Base-by-base conservation (phyloP, 441 rosid species). In the Pelargonium fulgidum region DNA sequence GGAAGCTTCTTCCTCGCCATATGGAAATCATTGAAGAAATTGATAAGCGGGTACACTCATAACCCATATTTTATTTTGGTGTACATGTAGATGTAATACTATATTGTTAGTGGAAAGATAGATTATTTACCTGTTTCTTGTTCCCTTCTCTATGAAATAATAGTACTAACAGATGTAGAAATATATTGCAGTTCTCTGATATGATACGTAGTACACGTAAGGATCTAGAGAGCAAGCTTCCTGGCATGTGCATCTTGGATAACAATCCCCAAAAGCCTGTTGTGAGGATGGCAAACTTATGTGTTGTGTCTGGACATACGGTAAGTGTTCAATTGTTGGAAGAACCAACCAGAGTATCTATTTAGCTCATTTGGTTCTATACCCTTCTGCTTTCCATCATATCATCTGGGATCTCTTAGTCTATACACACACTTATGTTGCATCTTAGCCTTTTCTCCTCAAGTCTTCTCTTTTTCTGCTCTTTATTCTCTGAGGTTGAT, bases 1-100 rank as follows among this genome's bases (percentile, higher is more conserved):
- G 90, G 93, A 94, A 94, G 83, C 96, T 94, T 79, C 96, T 94
- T 79, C 99, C 99, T 80, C 99, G 99, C 72, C 99, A 94, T 75
- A 90, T 94, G 97, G 99, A 94, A 81, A 94, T 94, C 78, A 91
- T 94, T 78, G 91, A 82, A 77, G 99, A 94, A 79, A 90, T 91
- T 69, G 94, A 94, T 75, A 94, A 81, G 75, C 85, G 97, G 89
- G 99, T 91, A 87, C 68, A 44, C 70, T 62, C 24, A 62, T 39
- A 54, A 65, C 58, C 65, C 70, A 61, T 70, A 12, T 62, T 45
- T 63, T 67, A 56, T 36, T 36, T 36, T 6, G 41, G 8, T 36
- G 13, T 42, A 39, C 48, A 45, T 74, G 73, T 64, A 14, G 62
- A 56, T 69, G 39, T 16, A 39, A 45, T 70, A 39, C 71, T 65